Evolutionary conservation across 805 yeast genomes (phyloP).

Genomic region (Myxozyma neotropica): DNA sequence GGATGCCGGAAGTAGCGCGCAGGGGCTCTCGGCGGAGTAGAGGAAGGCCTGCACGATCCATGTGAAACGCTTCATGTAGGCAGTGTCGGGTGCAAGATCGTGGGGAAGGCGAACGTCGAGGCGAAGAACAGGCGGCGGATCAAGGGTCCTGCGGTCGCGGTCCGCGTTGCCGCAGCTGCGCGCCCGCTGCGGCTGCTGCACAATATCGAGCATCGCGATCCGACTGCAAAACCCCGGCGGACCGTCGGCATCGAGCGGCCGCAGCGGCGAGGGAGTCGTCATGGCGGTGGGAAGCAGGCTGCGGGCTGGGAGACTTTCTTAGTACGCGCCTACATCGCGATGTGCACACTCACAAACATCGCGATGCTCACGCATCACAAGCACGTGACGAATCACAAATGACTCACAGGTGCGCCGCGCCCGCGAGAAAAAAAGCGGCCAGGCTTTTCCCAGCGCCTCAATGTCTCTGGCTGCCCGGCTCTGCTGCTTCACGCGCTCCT

Average conservation of each 20-base stretch:
- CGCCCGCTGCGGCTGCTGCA: slow-evolving; percentile 35
- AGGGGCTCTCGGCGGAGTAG: slow-evolving; percentile 16
- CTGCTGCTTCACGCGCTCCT: too few species aligned
- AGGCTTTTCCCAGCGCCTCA: too few species aligned
- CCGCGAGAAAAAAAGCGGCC: too few species aligned
- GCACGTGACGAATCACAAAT: too few species aligned
- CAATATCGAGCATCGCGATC: slow-evolving; percentile 21
- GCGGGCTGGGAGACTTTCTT: too few species aligned
- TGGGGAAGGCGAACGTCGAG: slow-evolving; percentile 23
- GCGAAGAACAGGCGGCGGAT: slow-evolving; percentile 34
- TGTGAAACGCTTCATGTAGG: slow-evolving; percentile 27
- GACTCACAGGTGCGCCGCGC: too few species aligned
- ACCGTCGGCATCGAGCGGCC: slow-evolving; percentile 27
- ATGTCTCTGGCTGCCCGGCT: too few species aligned
- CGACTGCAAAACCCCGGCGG: slow-evolving; percentile 22
- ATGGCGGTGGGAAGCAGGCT: too few species aligned
- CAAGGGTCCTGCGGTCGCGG: slow-evolving; percentile 34
- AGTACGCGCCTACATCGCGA: too few species aligned
- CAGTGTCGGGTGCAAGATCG: slow-evolving; percentile 16
- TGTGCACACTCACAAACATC: too few species aligned
- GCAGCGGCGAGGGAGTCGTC: slow-evolving; percentile 5
- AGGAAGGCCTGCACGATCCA: slow-evolving; percentile 31
- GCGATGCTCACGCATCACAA: too few species aligned
- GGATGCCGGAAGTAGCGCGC: slow-evolving; percentile 1
- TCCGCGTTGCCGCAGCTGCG: slow-evolving; percentile 35